These are phyloP conservation scores for Ophiostoma perfectum DNA, from an alignment of 2,329 filamentous ascomycete species.

Conservation along the genomic window DNA sequence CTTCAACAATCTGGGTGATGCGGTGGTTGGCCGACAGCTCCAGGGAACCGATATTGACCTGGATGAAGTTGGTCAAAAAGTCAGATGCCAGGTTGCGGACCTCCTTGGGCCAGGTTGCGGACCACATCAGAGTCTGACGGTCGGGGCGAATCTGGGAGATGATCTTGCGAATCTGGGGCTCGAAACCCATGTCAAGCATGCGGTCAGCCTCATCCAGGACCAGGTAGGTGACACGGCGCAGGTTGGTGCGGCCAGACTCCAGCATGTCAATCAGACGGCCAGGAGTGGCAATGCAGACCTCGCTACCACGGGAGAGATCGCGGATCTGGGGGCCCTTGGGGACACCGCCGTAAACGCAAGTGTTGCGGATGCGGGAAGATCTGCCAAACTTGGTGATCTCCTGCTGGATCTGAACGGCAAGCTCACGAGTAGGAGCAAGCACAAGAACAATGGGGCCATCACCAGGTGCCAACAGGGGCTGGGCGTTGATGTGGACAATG, in stretches of 20 bases:
- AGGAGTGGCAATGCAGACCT: conserved; percentile 97
- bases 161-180: conserved; percentile 98
- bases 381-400: conserved; percentile 99
- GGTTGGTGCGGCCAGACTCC: conserved; percentile 94
- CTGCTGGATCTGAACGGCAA: conserved; percentile 96
- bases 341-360: conserved; percentile 97
- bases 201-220: conserved; percentile 98
- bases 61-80: conserved; percentile 92
- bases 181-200: conserved; percentile 99
- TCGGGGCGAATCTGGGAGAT: conserved; percentile 96
- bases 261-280: conserved; percentile 98
- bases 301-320: conserved; percentile 88
- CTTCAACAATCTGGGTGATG: conserved; percentile 96
- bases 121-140: conserved; percentile 99
- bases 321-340: conserved; percentile 96
- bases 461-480: conserved; percentile 88
- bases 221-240: conserved; percentile 94
- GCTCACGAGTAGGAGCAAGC: conserved; percentile 91
- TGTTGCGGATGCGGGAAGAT: conserved; percentile 96
- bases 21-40: conserved; percentile 95
- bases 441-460: conserved; percentile 96
- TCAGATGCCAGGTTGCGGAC: conserved; percentile 86
- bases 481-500: conserved; percentile 99
- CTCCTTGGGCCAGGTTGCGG: conserved; percentile 98
- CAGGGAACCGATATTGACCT: conserved; percentile 97